Percentiles rank a stretch among this genome's conserved stretches.
These are phyloP conservation scores for Alternaria sp. DNA, from an alignment of 2,329 filamentous ascomycete genomes.

Conservation along the genomic window DNA sequence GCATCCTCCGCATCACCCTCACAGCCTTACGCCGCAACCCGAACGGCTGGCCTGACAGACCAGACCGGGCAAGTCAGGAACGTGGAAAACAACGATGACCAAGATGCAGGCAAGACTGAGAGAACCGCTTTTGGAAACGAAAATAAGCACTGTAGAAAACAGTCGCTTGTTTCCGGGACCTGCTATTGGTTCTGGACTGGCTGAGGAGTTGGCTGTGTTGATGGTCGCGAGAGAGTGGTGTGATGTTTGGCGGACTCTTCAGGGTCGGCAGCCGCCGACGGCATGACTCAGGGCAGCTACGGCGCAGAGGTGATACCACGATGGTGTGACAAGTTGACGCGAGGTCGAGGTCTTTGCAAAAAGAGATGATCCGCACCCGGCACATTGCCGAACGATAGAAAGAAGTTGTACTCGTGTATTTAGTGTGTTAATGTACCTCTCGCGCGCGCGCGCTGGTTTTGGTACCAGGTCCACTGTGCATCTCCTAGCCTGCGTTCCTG, in stretches of 20 bases:
- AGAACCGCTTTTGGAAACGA: neutral
- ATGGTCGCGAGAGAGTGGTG: conserved; percentile 36
- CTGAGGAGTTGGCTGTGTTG: neutral
- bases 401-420: neutral
- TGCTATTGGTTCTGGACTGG: neutral
- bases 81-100: neutral
- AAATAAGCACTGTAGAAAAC: neutral
- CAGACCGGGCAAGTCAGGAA: neutral
- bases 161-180: conserved; percentile 13
- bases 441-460: neutral
- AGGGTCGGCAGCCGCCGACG: conserved; percentile 30
- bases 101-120: conserved; percentile 2
- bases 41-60: conserved; percentile 14
- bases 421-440: neutral
- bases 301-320: neutral
- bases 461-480: neutral
- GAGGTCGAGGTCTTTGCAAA: neutral
- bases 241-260: conserved; percentile 21
- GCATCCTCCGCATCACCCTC: neutral
- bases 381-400: neutral
- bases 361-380: neutral
- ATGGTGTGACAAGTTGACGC: conserved; percentile 11
- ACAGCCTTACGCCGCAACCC: neutral
- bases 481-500: neutral
- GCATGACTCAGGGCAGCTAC: conserved; percentile 17